Conservation (phyloP, 352 stramenopile genomes). For the Globisporangium perplexum region DNA sequence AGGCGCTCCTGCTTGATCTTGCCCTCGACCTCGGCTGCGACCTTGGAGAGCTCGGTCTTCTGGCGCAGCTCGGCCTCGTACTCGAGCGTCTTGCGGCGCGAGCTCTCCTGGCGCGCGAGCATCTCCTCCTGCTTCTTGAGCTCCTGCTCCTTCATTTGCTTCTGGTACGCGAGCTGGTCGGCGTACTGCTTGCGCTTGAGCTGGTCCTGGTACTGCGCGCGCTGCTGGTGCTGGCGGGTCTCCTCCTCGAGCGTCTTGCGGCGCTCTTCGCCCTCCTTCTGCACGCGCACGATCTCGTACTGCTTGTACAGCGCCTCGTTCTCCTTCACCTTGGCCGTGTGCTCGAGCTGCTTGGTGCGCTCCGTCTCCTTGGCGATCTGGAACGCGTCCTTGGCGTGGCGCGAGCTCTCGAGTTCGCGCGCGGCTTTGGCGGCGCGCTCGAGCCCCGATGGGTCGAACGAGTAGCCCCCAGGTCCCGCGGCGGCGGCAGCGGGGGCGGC, state of each 20-base stretch:
- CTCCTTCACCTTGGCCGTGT: conserved; percentile 90
- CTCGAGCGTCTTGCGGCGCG: conserved; percentile 96
- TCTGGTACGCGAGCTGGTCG: conserved; percentile 95
- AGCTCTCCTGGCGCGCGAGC: conserved; percentile 92
- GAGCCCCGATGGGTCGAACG: conserved; percentile 95
- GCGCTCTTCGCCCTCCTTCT: conserved; percentile 95
- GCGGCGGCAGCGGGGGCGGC: conserved; percentile 4
- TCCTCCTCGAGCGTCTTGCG: conserved; percentile 96
- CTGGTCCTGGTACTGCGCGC: conserved; percentile 97
- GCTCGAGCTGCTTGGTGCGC: conserved; percentile 92
- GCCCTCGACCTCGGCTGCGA: conserved; percentile 94
- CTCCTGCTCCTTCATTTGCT: conserved; percentile 95
- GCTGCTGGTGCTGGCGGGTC: conserved; percentile 95
- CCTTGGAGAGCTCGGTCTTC: conserved; percentile 94
- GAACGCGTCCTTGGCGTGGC: conserved; percentile 93
- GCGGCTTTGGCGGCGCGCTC: conserved; percentile 97
- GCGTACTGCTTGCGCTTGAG: conserved; percentile 98
- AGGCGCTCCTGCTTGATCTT: conserved; percentile 95
- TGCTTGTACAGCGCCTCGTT: conserved; percentile 92
- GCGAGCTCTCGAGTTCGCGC: conserved; percentile 94
- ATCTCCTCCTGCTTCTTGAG: conserved; percentile 99
- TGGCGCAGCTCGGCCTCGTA: conserved; percentile 95
- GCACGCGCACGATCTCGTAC: conserved; percentile 92
- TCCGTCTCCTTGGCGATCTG: conserved; percentile 95
- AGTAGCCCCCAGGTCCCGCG: conserved; percentile 51